Evolutionary conservation across 202 grass and related monocot genomes (phyloP).

Genomic region (Dendrocalamus latiflorus): DNA sequence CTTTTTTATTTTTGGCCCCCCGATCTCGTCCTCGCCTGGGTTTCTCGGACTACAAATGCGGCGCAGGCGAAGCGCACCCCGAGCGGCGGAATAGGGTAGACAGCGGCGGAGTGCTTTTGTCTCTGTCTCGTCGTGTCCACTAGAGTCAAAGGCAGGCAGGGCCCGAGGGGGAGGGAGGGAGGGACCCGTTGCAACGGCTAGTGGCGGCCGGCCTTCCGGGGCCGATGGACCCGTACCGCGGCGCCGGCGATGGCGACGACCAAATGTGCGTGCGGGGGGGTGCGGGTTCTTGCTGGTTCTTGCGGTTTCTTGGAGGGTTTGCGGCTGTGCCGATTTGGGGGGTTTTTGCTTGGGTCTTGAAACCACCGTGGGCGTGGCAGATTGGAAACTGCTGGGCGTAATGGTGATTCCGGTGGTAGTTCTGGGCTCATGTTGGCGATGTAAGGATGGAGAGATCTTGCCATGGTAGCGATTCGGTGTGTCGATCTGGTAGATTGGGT

Average conservation of each 20-base stretch:
- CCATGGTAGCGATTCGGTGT: background rate
- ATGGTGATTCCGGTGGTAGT: background rate
- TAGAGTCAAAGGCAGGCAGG: background rate
- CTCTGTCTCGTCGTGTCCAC: conserved; percentile 2
- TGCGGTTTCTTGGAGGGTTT: background rate
- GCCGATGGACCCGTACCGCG: conserved; percentile 33
- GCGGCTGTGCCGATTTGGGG: background rate
- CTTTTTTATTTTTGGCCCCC: background rate
- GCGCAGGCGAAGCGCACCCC: background rate
- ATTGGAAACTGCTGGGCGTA: background rate
- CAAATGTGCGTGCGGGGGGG: conserved; percentile 35
- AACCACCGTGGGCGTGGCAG: background rate
- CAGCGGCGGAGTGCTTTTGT: background rate
- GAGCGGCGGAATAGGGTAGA: background rate
- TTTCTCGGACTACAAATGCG: conserved; percentile 42
- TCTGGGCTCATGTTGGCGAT: background rate
- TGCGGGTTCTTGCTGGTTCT: background rate
- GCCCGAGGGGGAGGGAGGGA: background rate
- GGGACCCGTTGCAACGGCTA: conserved; percentile 38
- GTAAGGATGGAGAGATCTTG: background rate
- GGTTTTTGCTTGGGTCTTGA: background rate
- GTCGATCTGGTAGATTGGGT: background rate
- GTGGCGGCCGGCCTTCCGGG: conserved; percentile 7
- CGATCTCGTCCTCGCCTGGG: background rate
- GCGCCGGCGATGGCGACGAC: background rate